Conservation (phyloP, 2,329 filamentous ascomycete genomes). For the Cryphonectria japonica region DNA sequence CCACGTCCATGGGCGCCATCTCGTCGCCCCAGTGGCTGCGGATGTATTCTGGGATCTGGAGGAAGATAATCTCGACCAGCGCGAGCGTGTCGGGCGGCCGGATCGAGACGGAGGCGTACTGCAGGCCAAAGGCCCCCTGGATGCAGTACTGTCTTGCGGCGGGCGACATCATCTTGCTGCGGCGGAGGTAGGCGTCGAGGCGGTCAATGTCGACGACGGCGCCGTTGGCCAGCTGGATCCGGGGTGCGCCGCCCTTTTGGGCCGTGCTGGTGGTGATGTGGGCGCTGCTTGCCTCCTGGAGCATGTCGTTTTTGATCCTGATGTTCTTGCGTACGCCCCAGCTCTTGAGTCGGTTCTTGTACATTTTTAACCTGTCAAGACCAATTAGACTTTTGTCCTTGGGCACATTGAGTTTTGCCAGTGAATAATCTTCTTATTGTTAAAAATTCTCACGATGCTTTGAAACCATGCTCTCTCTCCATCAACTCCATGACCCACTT, state of each 20-base stretch:
- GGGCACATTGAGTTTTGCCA: no score
- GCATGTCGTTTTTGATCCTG: background rate
- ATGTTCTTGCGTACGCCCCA: conserved; percentile 3
- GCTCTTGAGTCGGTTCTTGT: background rate
- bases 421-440: background rate
- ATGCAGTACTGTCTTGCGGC: background rate
- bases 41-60: background rate
- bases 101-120: background rate
- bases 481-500: background rate
- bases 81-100: background rate
- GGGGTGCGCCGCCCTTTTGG: background rate
- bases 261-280: background rate
- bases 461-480: background rate
- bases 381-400: background rate
- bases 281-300: background rate
- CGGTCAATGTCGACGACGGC: background rate
- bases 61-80: background rate
- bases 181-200: background rate
- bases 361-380: background rate
- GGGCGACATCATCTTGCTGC: conserved; percentile 2
- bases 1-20: background rate
- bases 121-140: background rate
- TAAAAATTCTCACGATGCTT: background rate
- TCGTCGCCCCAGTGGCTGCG: conserved; percentile 4
- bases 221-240: conserved; percentile 2